Evolutionary conservation across 1,139 yeast genomes (phyloP).

Genomic region (Protomyces lactucae-debilis): DNA sequence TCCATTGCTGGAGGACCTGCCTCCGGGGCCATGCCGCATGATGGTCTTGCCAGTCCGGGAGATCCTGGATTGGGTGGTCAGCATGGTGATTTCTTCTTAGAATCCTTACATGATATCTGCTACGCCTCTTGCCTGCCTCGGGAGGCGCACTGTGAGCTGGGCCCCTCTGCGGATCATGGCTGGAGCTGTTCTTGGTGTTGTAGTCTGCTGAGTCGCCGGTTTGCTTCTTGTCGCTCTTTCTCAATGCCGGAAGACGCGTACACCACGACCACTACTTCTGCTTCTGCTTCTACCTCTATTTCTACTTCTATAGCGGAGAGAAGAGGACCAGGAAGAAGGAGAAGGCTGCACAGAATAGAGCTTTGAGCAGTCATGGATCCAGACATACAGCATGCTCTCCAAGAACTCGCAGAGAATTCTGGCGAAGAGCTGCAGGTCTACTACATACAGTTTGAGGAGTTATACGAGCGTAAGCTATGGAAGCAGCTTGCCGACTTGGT

Average conservation of each 20-base stretch:
- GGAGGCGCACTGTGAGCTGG: background rate
- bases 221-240: background rate
- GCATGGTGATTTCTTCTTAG: background rate
- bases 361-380: background rate
- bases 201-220: background rate
- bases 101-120: conserved; percentile 12
- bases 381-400: background rate
- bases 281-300: too few species aligned
- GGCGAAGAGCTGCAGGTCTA: conserved; percentile 58
- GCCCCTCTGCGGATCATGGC: background rate
- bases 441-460: conserved; percentile 74
- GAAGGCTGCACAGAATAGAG: background rate
- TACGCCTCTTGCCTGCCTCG: conserved; percentile 18
- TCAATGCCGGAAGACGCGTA: background rate
- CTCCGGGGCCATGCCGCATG: conserved; percentile 67
- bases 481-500: conserved; percentile 58
- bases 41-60: conserved; percentile 72
- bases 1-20: conserved; percentile 81
- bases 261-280: too few species aligned
- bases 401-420: conserved; percentile 51
- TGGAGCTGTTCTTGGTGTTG: background rate
- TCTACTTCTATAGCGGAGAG: background rate
- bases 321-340: background rate
- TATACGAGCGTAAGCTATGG: conserved; percentile 50
- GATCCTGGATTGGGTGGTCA: conserved; percentile 56